phyloP scores from a whole-genome alignment of 805 yeast species.

The Metschnikowia dekortorum region DNA sequence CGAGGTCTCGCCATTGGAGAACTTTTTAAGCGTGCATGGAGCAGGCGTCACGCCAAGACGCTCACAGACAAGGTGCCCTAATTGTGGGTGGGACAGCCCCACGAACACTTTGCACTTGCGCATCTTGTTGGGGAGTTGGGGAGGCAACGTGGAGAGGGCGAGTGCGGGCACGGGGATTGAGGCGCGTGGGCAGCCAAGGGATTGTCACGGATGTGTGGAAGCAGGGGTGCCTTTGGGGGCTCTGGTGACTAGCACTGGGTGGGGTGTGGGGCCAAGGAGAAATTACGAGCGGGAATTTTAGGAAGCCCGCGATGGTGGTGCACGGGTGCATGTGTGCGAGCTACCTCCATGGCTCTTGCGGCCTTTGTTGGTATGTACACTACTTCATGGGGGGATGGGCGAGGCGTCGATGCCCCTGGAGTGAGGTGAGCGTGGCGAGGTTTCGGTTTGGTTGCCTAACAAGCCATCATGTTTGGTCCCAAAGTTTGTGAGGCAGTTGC shows the following conservation, averaged over 20 bases:
- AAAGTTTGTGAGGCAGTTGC: no score
- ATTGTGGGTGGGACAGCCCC: constrained; percentile 94
- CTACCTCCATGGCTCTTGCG: no score
- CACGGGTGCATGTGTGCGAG: not conserved
- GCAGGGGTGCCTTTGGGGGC: no score
- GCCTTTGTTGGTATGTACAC: no score
- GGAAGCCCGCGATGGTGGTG: not conserved
- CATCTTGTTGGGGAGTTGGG: constrained; percentile 42
- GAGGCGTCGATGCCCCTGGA: no score
- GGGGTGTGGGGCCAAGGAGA: not conserved
- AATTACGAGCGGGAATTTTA: not conserved
- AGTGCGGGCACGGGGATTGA: no score
- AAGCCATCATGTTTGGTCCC: no score
- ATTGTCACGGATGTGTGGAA: not conserved
- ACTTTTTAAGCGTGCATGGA: constrained; percentile 84
- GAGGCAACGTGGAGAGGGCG: constrained; percentile 1
- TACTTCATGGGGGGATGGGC: no score
- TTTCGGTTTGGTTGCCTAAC: no score
- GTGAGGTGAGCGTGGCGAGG: no score
- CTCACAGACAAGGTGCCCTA: constrained; percentile 87
- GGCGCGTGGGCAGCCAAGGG: not conserved
- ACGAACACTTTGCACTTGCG: constrained; percentile 96
- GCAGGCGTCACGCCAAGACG: constrained; percentile 91
- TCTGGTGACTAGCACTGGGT: not conserved
- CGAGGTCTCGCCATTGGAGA: constrained; percentile 96